phyloP scores from a whole-genome alignment of 1,139 yeast species.

The Geotrichum bryndzae region DNA sequence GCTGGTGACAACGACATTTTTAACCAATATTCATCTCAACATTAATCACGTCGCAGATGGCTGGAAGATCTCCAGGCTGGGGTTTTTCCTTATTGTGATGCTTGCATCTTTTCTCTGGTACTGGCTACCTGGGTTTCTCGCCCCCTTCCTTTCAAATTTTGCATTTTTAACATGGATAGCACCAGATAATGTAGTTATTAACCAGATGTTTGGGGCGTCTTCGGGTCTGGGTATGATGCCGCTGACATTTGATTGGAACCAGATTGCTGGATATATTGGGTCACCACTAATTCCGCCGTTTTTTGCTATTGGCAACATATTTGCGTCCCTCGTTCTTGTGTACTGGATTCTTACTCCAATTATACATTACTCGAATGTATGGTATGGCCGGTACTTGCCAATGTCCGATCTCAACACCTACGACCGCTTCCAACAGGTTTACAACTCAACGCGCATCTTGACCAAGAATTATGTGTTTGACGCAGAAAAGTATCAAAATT shows the following conservation, averaged over 20 bases:
- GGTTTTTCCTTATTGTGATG: slow-evolving; percentile 42
- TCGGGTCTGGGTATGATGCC: slow-evolving; percentile 63
- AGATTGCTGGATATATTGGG: slow-evolving; percentile 50
- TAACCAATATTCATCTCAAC: slow-evolving; percentile 56
- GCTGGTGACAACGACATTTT: slow-evolving; percentile 42
- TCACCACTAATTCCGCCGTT: slow-evolving; percentile 68
- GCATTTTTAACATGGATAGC: slow-evolving; percentile 52
- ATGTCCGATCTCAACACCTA: slow-evolving; percentile 41
- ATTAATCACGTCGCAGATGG: slow-evolving; percentile 54
- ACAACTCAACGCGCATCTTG: slow-evolving; percentile 44
- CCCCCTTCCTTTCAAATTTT: slow-evolving; percentile 47
- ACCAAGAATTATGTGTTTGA: slow-evolving; percentile 42
- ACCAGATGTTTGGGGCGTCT: slow-evolving; percentile 55
- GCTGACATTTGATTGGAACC: slow-evolving; percentile 53
- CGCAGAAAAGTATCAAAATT: slow-evolving; percentile 43
- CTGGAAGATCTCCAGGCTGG: slow-evolving; percentile 48
- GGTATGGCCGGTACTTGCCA: slow-evolving; percentile 50
- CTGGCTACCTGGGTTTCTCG: slow-evolving; percentile 53
- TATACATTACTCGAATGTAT: slow-evolving; percentile 47
- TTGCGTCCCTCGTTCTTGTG: slow-evolving; percentile 42
- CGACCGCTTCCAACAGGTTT: slow-evolving; percentile 43
- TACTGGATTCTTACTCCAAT: slow-evolving; percentile 44
- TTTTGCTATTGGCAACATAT: slow-evolving; percentile 48
- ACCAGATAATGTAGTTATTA: slow-evolving; percentile 49
- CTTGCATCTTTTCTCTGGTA: slow-evolving; percentile 44